Percentiles rank a stretch among this genome's conserved stretches.
phyloP scores from a whole-genome alignment of 1,139 yeast genomes.

The Kodamaea anthophila region DNA sequence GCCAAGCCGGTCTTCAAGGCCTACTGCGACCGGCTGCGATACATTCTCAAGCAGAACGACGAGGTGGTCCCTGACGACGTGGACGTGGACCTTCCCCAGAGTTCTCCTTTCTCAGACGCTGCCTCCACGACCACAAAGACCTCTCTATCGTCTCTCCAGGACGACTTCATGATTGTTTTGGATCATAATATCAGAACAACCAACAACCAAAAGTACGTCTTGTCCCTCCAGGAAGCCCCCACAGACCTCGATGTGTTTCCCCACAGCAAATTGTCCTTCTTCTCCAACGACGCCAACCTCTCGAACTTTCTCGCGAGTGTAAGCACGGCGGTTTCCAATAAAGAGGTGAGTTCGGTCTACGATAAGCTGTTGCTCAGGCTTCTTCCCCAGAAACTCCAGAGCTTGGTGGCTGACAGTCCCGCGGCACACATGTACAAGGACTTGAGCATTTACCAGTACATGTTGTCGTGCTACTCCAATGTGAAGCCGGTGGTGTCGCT shows the following conservation, averaged over 20 bases:
- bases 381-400: conserved; percentile 33
- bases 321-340: conserved; percentile 23
- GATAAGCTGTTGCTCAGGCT: conserved; percentile 20
- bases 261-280: conserved; percentile 27
- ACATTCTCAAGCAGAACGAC: conserved; percentile 25
- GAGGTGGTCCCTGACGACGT: conserved; percentile 10
- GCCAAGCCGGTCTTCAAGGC: conserved; percentile 45
- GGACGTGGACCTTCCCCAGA: conserved; percentile 3
- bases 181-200: conserved; percentile 32
- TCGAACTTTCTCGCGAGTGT: conserved; percentile 29
- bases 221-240: conserved; percentile 3
- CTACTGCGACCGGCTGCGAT: conserved; percentile 45
- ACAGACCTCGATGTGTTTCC: conserved; percentile 33
- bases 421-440: conserved; percentile 32
- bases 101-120: conserved; percentile 5
- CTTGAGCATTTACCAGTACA: conserved; percentile 33
- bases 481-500: conserved; percentile 26
- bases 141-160: conserved; percentile 16
- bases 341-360: conserved; percentile 19
- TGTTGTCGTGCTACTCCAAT: conserved; percentile 39
- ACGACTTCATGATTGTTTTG: conserved; percentile 31
- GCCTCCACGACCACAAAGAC: conserved; percentile 1
- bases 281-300: conserved; percentile 36
- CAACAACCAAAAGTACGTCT: conserved; percentile 2
- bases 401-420: conserved; percentile 26